Evolutionary conservation across 2,329 filamentous ascomycete species (phyloP), one percentile per base, ranked within the genome.

Genomic region (Dichotomopilus funicola): DNA sequence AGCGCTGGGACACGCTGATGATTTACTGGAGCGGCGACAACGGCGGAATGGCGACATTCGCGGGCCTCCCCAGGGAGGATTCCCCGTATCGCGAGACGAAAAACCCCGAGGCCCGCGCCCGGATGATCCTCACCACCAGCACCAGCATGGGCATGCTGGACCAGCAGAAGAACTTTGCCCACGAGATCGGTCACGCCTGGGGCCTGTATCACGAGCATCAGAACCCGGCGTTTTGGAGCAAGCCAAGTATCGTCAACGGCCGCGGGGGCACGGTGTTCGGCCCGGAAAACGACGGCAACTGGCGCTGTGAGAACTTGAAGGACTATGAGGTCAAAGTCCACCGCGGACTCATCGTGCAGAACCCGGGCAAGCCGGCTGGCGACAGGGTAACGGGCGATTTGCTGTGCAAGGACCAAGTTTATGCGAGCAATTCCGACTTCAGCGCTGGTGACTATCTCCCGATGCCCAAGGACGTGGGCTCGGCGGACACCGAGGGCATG

Each of bases 171-270:
- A 51, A 51, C 49, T 44, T 51, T 44, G 49, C 49, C 27, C 49
- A 51, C 34, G 49, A 51, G 49, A 40, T 51, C 6, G 49, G 49
- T 11, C 49, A 51, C 40, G 49, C 49, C 49, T 51, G 49, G 49
- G 49, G 49, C 11, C 13, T 51, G 33, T 44, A 51, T 35, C 49
- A 51, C 49, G 49, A 51, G 40, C 49, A 51, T 33, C 49, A 51
- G 40, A 51, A 51, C 34, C 49, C 49, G 41, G 49, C 49, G 2
- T 44, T 51, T 10, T 51, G 49, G 41, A 51, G 40, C 49, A 13
- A 27, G n/a, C 40, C 33, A 19, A 51, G 40, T 34, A 12, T 44
- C n/a, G 27, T 13, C 10, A 44, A 44, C 27, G 40, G 33, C 6
- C 48, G 41, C 4, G 49, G 49, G 33, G 49, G 49, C 1, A 36